Conservation (phyloP, 306 rosid species). For the Quercus cerris region DNA sequence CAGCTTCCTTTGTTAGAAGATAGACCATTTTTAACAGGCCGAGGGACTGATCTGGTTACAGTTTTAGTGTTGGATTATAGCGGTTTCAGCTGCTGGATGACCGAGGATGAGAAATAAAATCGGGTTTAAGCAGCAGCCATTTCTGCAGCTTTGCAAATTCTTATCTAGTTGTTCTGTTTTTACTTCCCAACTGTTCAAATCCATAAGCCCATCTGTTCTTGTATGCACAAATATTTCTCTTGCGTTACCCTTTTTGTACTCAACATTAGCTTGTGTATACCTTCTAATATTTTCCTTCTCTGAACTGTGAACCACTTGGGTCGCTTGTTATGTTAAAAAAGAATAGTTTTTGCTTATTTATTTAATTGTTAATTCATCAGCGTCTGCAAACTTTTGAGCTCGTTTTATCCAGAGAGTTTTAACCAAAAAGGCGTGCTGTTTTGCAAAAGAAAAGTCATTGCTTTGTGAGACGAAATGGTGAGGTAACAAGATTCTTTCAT, state of each 20-base stretch:
- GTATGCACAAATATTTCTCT: background rate
- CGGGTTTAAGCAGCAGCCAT: constrained; percentile 23
- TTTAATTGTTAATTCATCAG: constrained; percentile 1
- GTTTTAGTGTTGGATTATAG: constrained; percentile 1
- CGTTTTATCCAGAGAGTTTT: background rate
- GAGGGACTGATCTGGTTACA: background rate
- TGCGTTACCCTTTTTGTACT: constrained; percentile 1
- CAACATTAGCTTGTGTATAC: background rate
- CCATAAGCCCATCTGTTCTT: constrained; percentile 10
- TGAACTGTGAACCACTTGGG: constrained; percentile 22
- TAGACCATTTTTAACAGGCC: background rate
- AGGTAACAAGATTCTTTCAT: no score
- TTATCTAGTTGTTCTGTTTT: background rate
- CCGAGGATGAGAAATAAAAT: constrained; percentile 10
- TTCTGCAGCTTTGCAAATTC: constrained; percentile 16
- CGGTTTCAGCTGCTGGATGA: constrained; percentile 26
- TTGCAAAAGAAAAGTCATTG: no score
- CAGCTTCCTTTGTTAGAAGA: constrained; percentile 1
- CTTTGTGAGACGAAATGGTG: no score
- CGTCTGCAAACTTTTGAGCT: background rate
- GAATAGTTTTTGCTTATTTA: constrained; percentile 1
- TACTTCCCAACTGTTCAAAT: constrained; percentile 21
- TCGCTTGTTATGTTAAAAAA: background rate
- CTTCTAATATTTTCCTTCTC: constrained; percentile 15
- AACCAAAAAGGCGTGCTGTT: background rate